A percentile compares a stretch with the other conserved stretches of the same genome.
Evolutionary conservation across 179 eudicot species (phyloP).

Genomic region (Carnegiea gigantea): DNA sequence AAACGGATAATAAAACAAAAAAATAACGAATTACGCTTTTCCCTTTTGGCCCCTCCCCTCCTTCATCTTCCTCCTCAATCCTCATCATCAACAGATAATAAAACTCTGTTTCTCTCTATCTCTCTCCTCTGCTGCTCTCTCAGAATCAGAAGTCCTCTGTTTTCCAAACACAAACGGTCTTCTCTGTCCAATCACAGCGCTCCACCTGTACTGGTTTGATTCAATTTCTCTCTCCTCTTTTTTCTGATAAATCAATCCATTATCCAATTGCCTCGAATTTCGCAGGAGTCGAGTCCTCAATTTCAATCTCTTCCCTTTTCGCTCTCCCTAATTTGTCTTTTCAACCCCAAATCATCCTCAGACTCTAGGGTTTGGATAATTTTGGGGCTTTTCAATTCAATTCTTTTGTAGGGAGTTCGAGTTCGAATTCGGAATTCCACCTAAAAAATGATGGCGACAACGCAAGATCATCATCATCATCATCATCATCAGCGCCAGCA

Average conservation of each 20-base stretch:
- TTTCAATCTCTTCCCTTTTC: neutral
- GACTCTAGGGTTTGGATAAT: conserved; percentile 16
- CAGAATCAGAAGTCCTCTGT: neutral
- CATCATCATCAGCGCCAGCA: conserved; percentile 18
- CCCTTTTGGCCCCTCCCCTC: conserved; percentile 9
- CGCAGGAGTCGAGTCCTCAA: neutral
- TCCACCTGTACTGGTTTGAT: neutral
- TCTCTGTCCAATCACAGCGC: conserved; percentile 6
- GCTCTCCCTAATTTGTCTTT: neutral
- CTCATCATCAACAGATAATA: neutral
- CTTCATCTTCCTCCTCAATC: neutral
- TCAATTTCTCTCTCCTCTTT: neutral
- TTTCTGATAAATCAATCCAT: conserved; percentile 8
- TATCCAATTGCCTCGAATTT: conserved; percentile 32
- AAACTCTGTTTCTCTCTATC: neutral
- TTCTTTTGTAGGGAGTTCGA: neutral
- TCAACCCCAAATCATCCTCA: neutral
- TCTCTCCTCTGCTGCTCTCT: too few species aligned
- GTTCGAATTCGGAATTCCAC: neutral
- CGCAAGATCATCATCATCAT: conserved; percentile 22
- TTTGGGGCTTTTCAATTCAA: neutral
- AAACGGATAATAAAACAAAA: neutral
- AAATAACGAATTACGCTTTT: neutral
- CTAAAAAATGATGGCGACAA: conserved; percentile 28
- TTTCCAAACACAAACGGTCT: neutral